Base-by-base conservation (phyloP, 2,329 filamentous ascomycete species). In the Ophiostoma perfectum region DNA sequence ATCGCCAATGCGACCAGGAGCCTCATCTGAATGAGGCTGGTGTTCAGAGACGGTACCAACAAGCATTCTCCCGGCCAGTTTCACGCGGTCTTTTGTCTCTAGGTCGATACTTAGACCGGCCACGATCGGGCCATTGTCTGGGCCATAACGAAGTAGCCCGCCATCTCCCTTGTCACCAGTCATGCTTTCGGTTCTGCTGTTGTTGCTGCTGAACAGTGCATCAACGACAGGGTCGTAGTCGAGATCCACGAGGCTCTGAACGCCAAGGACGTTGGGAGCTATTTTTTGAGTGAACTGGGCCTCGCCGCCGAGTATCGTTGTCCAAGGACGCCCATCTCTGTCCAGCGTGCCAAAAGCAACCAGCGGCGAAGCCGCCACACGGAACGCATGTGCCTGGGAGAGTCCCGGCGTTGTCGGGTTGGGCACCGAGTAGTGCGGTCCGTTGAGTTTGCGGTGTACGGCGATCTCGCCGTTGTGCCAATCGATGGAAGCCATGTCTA, bases 261-360 rank as follows among this genome's bases (percentile, higher is more conserved):
- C 79, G 1, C 86, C 90, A 3, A 96, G 80, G 9, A 91, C 81
- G 1, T 81, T 83, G 55, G 84, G 80, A 1, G 86, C 87, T 0
- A 93, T 78, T 0, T 86, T 83, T 64, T 83, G 81, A 0, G 87
- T 86, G 72, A 94, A 90, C 0, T 90, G 90, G 0, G 83, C 77
- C 69, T 88, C 81, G 16, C 92, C 92, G n/a, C 91, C 91, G 86
- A 90, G 90, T 7, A 96, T 71, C 0, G 90, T 90, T 16, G 89
- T 90, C 92, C 92, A 96, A 1, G 90, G 91, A 27, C 85, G 80
- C 2, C 84, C 83, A 27, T 86, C 74, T 9, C n/a, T 18, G 74
- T 95, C 91, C 1, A 93, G 78, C 0, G 90, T 86, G 0, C 92
- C 92, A 18, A 96, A 78, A 0, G 90, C 91, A 14, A 95, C 80